phyloP scores from a whole-genome alignment of 352 stramenopile species.

The Pythium insidiosum region DNA sequence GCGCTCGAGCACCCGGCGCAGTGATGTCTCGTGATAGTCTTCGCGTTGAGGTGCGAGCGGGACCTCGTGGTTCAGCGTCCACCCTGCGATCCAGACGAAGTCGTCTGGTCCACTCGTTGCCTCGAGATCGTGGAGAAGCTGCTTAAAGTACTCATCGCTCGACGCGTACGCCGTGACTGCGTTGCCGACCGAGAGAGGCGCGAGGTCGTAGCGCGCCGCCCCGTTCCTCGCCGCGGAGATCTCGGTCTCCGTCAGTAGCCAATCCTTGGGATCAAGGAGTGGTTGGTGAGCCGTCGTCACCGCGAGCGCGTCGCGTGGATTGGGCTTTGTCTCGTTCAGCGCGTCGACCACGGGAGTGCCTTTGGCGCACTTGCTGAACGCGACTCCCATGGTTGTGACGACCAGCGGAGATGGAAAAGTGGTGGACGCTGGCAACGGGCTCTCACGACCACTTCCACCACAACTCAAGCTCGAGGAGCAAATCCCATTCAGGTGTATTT shows the following conservation, averaged over 20 bases:
- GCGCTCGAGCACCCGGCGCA: conserved; percentile 9
- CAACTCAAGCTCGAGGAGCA: too few species aligned
- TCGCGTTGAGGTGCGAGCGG: conserved; percentile 4
- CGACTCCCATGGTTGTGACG: too few species aligned
- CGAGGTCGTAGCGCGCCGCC: conserved; percentile 1
- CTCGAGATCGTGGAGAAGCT: background rate
- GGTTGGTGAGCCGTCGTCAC: too few species aligned
- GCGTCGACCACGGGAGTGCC: too few species aligned
- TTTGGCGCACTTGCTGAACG: too few species aligned
- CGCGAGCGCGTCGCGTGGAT: too few species aligned
- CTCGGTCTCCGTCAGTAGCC: conserved; percentile 10
- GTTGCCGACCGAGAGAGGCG: conserved; percentile 3
- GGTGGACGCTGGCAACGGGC: too few species aligned
- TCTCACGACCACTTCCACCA: too few species aligned
- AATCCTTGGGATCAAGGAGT: conserved; percentile 2
- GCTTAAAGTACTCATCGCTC: conserved; percentile 1
- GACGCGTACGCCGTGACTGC: background rate
- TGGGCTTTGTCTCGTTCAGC: too few species aligned
- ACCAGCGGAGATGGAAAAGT: too few species aligned
- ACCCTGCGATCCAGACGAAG: conserved; percentile 16
- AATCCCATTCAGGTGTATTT: too few species aligned
- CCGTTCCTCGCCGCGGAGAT: conserved; percentile 7
- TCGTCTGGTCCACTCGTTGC: background rate
- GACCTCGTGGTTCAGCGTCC: conserved; percentile 10
- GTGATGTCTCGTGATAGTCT: conserved; percentile 3